These are phyloP conservation scores for Argentina anserina DNA, from an alignment of 306 rosid species.

Conservation along the genomic window DNA sequence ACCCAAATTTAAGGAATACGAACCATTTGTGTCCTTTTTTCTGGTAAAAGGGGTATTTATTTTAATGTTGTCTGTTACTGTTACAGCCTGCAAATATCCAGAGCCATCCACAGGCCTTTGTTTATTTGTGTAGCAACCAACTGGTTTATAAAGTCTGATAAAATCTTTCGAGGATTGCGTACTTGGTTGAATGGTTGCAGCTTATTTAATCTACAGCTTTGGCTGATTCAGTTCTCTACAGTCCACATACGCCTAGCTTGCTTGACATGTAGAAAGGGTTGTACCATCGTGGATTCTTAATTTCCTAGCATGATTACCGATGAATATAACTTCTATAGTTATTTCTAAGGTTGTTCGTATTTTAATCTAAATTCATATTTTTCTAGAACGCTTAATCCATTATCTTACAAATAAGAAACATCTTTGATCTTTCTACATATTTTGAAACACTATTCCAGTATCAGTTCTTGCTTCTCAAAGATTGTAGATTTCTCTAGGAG, in stretches of 20 bases:
- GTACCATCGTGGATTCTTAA: too few species aligned
- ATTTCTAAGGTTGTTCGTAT: too few species aligned
- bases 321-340: too few species aligned
- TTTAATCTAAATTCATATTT: too few species aligned
- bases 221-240: neutral
- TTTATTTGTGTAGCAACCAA: neutral
- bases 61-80: slow-evolving; percentile 3
- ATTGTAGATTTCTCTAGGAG: neutral
- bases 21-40: slow-evolving; percentile 10
- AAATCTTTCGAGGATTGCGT: neutral
- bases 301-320: too few species aligned
- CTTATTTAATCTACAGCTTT: neutral
- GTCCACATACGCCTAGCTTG: neutral
- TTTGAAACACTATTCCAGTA: too few species aligned
- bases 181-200: neutral
- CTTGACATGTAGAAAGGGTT: too few species aligned
- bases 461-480: neutral
- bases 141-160: neutral
- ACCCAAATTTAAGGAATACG: slow-evolving; percentile 25
- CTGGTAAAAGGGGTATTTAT: slow-evolving; percentile 1
- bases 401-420: too few species aligned
- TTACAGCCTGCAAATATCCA: neutral
- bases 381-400: too few species aligned
- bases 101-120: neutral
- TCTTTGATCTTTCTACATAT: too few species aligned